phyloP scores from a whole-genome alignment of 306 rosid genomes.

The Vigna hirtella region DNA sequence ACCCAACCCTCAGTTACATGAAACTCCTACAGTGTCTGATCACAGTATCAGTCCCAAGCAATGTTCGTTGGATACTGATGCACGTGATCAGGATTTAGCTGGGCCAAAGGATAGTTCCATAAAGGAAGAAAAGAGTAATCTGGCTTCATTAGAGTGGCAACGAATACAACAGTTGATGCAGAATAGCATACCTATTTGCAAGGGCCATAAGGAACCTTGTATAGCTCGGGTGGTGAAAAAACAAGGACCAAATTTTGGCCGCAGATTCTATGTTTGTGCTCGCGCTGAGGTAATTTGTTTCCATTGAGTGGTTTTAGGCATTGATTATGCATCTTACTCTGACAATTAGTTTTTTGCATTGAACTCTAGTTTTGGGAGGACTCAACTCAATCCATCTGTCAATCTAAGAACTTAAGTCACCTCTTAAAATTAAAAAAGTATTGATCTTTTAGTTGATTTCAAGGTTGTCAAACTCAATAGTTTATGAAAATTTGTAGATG shows the following conservation, averaged over 20 bases:
- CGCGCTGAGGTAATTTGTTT: constrained; percentile 79
- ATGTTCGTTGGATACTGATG: constrained; percentile 47
- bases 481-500: neutral
- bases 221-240: constrained; percentile 89
- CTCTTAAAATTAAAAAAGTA: neutral
- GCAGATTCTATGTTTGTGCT: constrained; percentile 78
- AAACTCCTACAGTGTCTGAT: constrained; percentile 51
- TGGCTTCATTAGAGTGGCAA: constrained; percentile 84
- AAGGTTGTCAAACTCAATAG: neutral
- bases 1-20: constrained; percentile 47
- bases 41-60: constrained; percentile 45
- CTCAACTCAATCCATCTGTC: neutral
- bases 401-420: neutral
- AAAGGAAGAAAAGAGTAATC: constrained; percentile 62
- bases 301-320: constrained; percentile 19
- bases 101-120: constrained; percentile 47
- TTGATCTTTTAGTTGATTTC: neutral
- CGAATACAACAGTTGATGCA: constrained; percentile 92
- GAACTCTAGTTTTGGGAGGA: neutral
- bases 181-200: constrained; percentile 90
- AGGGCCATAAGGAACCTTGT: constrained; percentile 84
- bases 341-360: neutral
- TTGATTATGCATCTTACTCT: neutral
- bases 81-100: constrained; percentile 49
- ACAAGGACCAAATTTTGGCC: constrained; percentile 85